phyloP scores from a whole-genome alignment of 805 yeast genomes.

The Candida manassasensis region DNA sequence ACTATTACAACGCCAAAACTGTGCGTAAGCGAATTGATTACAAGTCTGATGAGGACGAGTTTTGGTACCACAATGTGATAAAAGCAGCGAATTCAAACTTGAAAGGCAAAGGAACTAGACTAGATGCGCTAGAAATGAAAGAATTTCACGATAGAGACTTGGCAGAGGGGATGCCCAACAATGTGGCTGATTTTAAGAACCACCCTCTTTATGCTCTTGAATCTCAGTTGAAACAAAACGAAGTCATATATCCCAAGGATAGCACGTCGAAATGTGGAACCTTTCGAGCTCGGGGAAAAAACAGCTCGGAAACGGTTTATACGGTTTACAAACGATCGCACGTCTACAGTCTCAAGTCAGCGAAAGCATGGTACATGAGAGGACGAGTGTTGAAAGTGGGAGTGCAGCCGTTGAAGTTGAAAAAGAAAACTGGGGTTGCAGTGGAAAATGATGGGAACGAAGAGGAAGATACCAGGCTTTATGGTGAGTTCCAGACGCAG shows the following conservation, averaged over 20 bases:
- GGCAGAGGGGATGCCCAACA: slow-evolving; percentile 84
- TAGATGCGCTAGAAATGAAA: slow-evolving; percentile 53
- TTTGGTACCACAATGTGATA: slow-evolving; percentile 58
- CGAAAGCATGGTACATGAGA: slow-evolving; percentile 79
- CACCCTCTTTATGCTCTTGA: slow-evolving; percentile 87
- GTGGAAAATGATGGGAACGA: slow-evolving; percentile 40
- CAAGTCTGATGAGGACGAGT: slow-evolving; percentile 47
- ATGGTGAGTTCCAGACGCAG: slow-evolving; percentile 76
- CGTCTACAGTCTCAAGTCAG: slow-evolving; percentile 61
- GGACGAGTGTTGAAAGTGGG: slow-evolving; percentile 77
- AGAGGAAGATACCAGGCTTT: slow-evolving; percentile 56
- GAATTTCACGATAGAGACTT: slow-evolving; percentile 59
- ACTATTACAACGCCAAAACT: slow-evolving; percentile 65
- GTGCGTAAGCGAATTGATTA: slow-evolving; percentile 64
- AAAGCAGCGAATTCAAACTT: slow-evolving; percentile 22
- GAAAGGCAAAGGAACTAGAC: slow-evolving; percentile 13
- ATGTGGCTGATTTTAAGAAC: slow-evolving; percentile 72
- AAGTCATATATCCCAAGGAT: slow-evolving; percentile 62
- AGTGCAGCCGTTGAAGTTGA: slow-evolving; percentile 54
- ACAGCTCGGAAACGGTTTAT: slow-evolving; percentile 30
- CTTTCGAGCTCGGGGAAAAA: slow-evolving; percentile 43
- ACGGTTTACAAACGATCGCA: slow-evolving; percentile 67
- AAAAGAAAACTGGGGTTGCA: slow-evolving; percentile 12
- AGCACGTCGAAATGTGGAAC: slow-evolving; percentile 62
- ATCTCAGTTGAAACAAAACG: slow-evolving; percentile 66